A percentile compares a stretch with the other conserved stretches of the same genome.
Evolutionary conservation across 306 rosid species (phyloP).

Genomic region (Betula pendula): DNA sequence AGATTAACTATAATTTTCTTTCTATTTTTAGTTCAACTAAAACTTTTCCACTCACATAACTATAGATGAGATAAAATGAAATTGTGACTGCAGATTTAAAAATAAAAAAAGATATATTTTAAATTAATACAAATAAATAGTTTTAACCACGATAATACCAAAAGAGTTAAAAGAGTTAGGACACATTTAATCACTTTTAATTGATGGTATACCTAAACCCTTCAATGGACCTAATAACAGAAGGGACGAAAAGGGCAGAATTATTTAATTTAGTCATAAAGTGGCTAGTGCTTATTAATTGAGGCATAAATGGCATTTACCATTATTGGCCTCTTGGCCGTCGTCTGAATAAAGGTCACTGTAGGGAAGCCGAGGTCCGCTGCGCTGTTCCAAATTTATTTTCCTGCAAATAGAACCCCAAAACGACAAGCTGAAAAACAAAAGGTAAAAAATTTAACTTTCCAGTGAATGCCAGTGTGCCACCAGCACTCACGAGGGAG

Average conservation of each 20-base stretch:
- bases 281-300: background rate
- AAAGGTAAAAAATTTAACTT: background rate
- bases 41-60: too few relatives aligned
- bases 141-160: background rate
- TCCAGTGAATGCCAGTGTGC: background rate
- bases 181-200: background rate
- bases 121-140: too few relatives aligned
- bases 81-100: too few relatives aligned
- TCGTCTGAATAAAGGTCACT: background rate
- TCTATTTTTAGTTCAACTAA: too few relatives aligned
- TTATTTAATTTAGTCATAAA: background rate
- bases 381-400: background rate
- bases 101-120: too few relatives aligned
- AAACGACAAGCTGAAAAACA: conserved; percentile 12
- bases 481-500: background rate
- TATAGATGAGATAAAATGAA: too few relatives aligned
- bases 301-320: background rate
- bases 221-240: background rate
- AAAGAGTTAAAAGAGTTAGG: background rate
- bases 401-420: background rate
- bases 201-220: background rate
- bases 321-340: background rate
- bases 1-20: background rate
- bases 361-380: background rate
- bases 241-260: background rate